Percentiles rank a stretch among this genome's conserved stretches.
Evolutionary conservation across 768 basidiomycete genomes (phyloP).

Genomic region (Suillus luteus): DNA sequence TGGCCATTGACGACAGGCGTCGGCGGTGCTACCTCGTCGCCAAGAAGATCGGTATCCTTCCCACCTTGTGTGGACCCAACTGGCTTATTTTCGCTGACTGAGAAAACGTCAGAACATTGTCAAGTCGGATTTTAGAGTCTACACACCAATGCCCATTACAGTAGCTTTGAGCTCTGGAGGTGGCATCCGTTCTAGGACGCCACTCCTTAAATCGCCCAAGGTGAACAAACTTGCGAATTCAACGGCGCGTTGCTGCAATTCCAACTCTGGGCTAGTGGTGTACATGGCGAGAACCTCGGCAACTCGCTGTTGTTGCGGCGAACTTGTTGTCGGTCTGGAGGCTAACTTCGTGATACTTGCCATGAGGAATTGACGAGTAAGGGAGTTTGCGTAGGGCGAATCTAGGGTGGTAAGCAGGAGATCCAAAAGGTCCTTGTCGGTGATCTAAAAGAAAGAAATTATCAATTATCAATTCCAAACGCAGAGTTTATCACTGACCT

Average conservation of each 20-base stretch:
- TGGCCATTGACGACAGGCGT: conserved; percentile 46
- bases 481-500: conserved; percentile 44
- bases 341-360: conserved; percentile 89
- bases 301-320: conserved; percentile 76
- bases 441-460: conserved; percentile 46
- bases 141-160: conserved; percentile 87
- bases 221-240: conserved; percentile 89
- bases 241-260: conserved; percentile 93
- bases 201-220: conserved; percentile 71
- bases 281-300: conserved; percentile 76
- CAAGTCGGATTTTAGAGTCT: not conserved
- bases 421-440: conserved; percentile 83
- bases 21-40: conserved; percentile 63
- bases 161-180: conserved; percentile 97
- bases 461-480: not conserved
- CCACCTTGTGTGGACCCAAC: conserved; percentile 86
- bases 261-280: conserved; percentile 87
- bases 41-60: conserved; percentile 84
- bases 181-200: conserved; percentile 98
- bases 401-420: conserved; percentile 84
- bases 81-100: conserved; percentile 94
- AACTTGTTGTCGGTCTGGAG: conserved; percentile 69
- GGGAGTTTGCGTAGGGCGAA: conserved; percentile 92
- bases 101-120: conserved; percentile 9
- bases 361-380: conserved; percentile 90